These are phyloP conservation scores for Herpomyces periplanetae DNA, from an alignment of 2,329 filamentous ascomycete species.

Conservation along the genomic window DNA sequence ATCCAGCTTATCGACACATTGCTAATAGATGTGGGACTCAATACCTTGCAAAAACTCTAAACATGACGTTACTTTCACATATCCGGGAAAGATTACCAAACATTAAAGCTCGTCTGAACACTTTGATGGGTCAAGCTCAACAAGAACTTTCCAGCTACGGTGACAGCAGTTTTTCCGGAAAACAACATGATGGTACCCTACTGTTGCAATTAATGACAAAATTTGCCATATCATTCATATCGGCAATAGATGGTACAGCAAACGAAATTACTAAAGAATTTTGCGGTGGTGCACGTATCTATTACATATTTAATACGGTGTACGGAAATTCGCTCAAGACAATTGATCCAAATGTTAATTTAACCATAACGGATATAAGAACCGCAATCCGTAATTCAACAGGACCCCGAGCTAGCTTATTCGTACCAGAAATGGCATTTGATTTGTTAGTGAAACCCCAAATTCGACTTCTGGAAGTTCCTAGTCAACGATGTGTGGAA, in stretches of 20 bases:
- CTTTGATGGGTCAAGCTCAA: slow-evolving; percentile 95
- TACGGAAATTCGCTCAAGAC: slow-evolving; percentile 86
- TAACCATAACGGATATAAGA: slow-evolving; percentile 71
- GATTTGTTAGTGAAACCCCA: slow-evolving; percentile 91
- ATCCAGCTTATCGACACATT: slow-evolving; percentile 89
- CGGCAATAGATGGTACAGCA: slow-evolving; percentile 89
- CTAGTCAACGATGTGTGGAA: slow-evolving; percentile 82
- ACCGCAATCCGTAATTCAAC: slow-evolving; percentile 95
- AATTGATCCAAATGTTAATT: slow-evolving; percentile 77
- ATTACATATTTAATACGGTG: slow-evolving; percentile 96
- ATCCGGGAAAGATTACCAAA: slow-evolving; percentile 83
- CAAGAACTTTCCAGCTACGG: slow-evolving; percentile 93
- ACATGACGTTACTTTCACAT: slow-evolving; percentile 74
- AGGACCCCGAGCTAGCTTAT: slow-evolving; percentile 67
- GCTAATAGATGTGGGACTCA: slow-evolving; percentile 69
- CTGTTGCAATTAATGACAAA: slow-evolving; percentile 93
- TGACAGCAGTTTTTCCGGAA: slow-evolving; percentile 85
- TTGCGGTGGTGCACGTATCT: slow-evolving; percentile 70
- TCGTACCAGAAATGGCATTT: slow-evolving; percentile 88
- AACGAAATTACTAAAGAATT: slow-evolving; percentile 96
- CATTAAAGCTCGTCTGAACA: slow-evolving; percentile 90
- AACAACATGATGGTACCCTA: slow-evolving; percentile 73
- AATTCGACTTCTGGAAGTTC: slow-evolving; percentile 79
- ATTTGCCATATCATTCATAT: slow-evolving; percentile 87
- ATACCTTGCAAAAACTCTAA: slow-evolving; percentile 69